phyloP scores from a whole-genome alignment of 192 early-diverging fungal genomes.

The Phlyctochytrium bullatum region DNA sequence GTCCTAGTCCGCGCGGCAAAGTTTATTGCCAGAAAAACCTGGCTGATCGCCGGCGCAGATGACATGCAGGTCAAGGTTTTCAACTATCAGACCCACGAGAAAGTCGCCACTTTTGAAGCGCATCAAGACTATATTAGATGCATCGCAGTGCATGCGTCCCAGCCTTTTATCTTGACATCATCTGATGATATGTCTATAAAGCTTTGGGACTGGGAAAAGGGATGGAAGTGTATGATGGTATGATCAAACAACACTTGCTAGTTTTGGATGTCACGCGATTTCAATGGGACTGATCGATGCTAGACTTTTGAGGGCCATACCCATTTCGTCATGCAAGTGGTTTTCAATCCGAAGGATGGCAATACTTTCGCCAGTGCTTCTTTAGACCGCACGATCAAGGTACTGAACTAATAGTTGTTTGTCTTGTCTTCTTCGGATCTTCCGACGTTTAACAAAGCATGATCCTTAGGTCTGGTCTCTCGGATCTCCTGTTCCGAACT shows the following conservation, averaged over 20 bases:
- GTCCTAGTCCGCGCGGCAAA: slow-evolving; percentile 91
- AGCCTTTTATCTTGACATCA: slow-evolving; percentile 86
- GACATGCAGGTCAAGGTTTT: slow-evolving; percentile 96
- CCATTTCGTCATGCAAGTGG: slow-evolving; percentile 95
- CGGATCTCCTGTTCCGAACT: slow-evolving; percentile 89
- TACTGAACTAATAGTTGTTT: slow-evolving; percentile 11
- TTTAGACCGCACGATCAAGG: slow-evolving; percentile 94
- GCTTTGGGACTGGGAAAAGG: slow-evolving; percentile 99
- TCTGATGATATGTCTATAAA: slow-evolving; percentile 98
- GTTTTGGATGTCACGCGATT: background rate
- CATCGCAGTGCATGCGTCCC: slow-evolving; percentile 96
- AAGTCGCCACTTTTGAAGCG: slow-evolving; percentile 92
- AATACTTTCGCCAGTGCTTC: slow-evolving; percentile 99
- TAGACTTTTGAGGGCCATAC: slow-evolving; percentile 97
- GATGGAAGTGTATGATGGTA: slow-evolving; percentile 93
- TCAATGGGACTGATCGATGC: background rate
- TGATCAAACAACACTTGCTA: background rate
- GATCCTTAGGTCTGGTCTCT: slow-evolving; percentile 92
- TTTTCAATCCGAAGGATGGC: slow-evolving; percentile 97
- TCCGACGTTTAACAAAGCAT: background rate
- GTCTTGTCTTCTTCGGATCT: slow-evolving; percentile 4
- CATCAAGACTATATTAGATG: slow-evolving; percentile 96
- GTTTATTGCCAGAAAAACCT: slow-evolving; percentile 97
- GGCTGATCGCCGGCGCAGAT: slow-evolving; percentile 93
- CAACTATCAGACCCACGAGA: slow-evolving; percentile 99